Evolutionary conservation across 2,329 filamentous ascomycete species (phyloP), one percentile per base, ranked within the genome.

Genomic region (Penicillium sp.): DNA sequence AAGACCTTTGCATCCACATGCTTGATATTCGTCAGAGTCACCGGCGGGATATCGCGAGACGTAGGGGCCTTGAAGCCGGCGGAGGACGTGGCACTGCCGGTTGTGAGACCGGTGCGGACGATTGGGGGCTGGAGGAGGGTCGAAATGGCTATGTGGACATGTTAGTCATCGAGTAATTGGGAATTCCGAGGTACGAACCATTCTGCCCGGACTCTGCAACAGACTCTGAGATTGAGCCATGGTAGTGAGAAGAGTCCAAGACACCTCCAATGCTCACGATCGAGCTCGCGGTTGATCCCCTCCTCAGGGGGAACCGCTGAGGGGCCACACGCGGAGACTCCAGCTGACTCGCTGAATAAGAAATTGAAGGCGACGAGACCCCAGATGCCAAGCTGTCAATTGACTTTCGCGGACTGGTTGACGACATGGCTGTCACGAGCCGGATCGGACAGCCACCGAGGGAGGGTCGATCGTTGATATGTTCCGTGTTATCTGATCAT

Each of bases 81-180:
- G 2, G 89, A 84, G 3, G 88, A 60, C 31, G 71, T 85, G 2
- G 86, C 80, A 1, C 87, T 88, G 72, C 95, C 88, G 23, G 92
- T 89, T 52, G 91, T 80, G 47, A 96, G 82, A 54, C 93, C 92
- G 2, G 92, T 96, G 60, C 93, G 86, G 54, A 95, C 86, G 62
- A 96, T 96, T 4, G 93, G 90, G 29, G 91, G 88, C 68, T 96
- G 90, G 4, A 97, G 82, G n/a, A 97, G 82, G 1, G 91, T 96
- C 9, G 92, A 96, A 65, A 97, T 97, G 58, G 94, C 89, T 90
- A 60, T 13, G 27, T 35, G 29, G 38, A n/a, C 29, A 21, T 53
- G 49, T 64, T 47, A 69, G 55, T 53, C 45, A 38, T 45, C 18
- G 12, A 21, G 32, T 9, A 3, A 41, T 23, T 35, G 18, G 32